Evolutionary conservation across 2,329 filamentous ascomycete genomes (phyloP), one percentile per base, ranked within the genome.

Genomic region (Colletotrichum sp.): DNA sequence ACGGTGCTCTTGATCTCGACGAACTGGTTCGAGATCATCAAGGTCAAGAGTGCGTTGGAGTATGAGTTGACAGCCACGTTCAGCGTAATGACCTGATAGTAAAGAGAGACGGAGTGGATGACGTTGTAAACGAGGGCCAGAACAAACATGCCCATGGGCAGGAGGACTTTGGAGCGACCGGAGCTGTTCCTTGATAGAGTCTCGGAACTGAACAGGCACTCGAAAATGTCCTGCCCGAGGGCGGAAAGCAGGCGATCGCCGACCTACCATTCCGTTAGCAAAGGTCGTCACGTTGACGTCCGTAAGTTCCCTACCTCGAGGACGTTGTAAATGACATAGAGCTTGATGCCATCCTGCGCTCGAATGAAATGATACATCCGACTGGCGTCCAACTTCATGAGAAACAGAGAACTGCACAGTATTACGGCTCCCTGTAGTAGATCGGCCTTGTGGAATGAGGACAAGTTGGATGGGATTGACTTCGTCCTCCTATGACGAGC

Each of bases 41-140:
- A 90, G 0, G 97, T 98, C 39, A 99, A 89, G 6, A 99, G 88
- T 0, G 97, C 96, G 82, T 99, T 99, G 0, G 96, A 98, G 84
- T 99, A 99, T 0, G 96, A 98, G 84, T 99, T 99, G 80, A 99
- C 96, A 1, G 97, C 97, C 5, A 99, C 98, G 78, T 99, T 99
- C 70, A 99, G 90, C 0, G 97, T 98, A 80, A 99, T 98, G 79
- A 99, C 96, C 82, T 99, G 97, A 83, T 98, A 99, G 85, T 99
- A 99, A 1, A 99, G 88, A 0, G 95, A 93, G 1, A 96, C 93
- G 0, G 96, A 93, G 83, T 99, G 97, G 6, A 95, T 88, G 60
- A 98, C 94, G 73, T 96, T 98, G 86, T 99, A 99, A 1, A 91
- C 89, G 28, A 99, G 88, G 1, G 96, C 94, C 21, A 99, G 90